phyloP scores from a whole-genome alignment of 192 early-diverging fungal species.

The Podila epicladia region DNA sequence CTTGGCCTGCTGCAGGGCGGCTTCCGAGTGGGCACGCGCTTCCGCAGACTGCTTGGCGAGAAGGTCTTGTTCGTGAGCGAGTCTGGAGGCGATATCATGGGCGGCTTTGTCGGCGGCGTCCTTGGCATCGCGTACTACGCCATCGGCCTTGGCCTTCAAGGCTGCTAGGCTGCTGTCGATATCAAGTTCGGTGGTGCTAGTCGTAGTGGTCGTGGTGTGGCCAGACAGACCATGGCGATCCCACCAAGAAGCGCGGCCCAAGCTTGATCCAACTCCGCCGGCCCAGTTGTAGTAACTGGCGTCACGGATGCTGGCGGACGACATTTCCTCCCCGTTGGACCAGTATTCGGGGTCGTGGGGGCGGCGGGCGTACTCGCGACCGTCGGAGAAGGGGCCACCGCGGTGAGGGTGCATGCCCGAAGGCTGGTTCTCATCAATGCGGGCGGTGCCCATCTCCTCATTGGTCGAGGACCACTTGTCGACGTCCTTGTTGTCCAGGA shows the following conservation, averaged over 20 bases:
- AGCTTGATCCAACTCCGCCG: background rate
- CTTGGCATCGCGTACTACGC: constrained; percentile 8
- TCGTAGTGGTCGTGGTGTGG: too few relatives aligned
- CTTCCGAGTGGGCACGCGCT: constrained; percentile 8
- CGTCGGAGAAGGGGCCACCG: background rate
- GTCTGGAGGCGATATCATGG: constrained; percentile 6
- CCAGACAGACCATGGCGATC: background rate
- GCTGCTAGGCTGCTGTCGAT: background rate
- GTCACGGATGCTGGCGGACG: constrained; percentile 14
- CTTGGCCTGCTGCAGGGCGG: constrained; percentile 12
- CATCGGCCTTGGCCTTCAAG: constrained; percentile 1
- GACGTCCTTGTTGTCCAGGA: constrained; percentile 25
- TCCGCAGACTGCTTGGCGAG: constrained; percentile 16
- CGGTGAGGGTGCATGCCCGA: constrained; percentile 10
- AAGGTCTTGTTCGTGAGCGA: constrained; percentile 12
- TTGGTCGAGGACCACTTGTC: constrained; percentile 21
- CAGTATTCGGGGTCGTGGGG: constrained; percentile 19
- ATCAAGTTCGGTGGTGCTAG: background rate
- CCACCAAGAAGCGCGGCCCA: constrained; percentile 21
- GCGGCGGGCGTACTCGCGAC: background rate
- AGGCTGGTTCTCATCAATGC: background rate
- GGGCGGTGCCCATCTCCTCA: constrained; percentile 19
- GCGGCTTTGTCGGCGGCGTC: constrained; percentile 5
- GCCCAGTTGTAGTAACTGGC: constrained; percentile 14
- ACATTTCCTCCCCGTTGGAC: constrained; percentile 27